Conservation (phyloP, 371 early-diverging fungal species). For the Saksenaea oblongispora region DNA sequence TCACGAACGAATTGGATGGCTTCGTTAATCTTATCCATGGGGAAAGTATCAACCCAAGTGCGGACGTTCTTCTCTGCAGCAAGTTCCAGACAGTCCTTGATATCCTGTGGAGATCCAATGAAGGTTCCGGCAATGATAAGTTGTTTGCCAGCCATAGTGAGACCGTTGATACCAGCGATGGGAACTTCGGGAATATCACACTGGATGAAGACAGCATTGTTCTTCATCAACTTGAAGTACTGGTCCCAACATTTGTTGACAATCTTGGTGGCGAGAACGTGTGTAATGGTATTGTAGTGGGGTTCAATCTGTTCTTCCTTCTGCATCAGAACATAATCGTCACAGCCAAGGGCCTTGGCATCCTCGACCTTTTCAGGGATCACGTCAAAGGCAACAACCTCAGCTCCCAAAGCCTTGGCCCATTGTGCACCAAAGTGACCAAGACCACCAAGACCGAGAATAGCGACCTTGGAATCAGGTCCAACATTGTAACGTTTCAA, state of each 20-base stretch:
- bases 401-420: conserved; percentile 59
- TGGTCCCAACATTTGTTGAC: conserved; percentile 27
- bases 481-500: conserved; percentile 47
- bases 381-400: conserved; percentile 70
- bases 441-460: conserved; percentile 76
- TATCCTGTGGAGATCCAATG: conserved; percentile 58
- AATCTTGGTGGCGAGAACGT: conserved; percentile 18
- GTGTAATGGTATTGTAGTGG: neutral
- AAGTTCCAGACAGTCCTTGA: conserved; percentile 67
- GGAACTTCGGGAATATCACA: conserved; percentile 56
- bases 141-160: conserved; percentile 21
- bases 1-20: conserved; percentile 33
- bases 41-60: conserved; percentile 67
- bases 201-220: conserved; percentile 34
- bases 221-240: conserved; percentile 40
- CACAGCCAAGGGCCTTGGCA: conserved; percentile 67
- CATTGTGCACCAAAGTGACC: conserved; percentile 71
- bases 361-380: conserved; percentile 64
- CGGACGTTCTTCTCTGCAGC: conserved; percentile 62
- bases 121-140: conserved; percentile 63
- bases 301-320: neutral
- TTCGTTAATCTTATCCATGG: conserved; percentile 48
- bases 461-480: conserved; percentile 59
- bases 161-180: conserved; percentile 19
- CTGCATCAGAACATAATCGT: conserved; percentile 37